These are phyloP conservation scores for Neonectria sp. DNA, from an alignment of 2,329 filamentous ascomycete genomes.

Conservation along the genomic window DNA sequence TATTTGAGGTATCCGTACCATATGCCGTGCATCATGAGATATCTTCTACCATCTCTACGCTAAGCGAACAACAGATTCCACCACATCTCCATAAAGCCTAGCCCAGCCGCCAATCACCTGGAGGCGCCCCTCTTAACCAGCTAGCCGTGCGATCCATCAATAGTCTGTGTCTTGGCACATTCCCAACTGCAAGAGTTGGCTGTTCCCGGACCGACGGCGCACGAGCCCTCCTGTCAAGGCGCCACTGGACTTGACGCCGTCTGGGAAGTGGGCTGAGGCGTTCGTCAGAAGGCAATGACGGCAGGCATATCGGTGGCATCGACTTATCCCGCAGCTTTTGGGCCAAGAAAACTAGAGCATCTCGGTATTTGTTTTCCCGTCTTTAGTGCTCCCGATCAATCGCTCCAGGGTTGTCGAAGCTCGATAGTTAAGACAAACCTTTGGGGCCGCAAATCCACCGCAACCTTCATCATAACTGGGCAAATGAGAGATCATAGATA, in stretches of 20 bases:
- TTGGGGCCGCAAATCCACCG: neutral
- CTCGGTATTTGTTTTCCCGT: neutral
- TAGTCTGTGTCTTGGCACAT: conserved; percentile 39
- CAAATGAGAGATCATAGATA: neutral
- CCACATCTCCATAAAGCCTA: neutral
- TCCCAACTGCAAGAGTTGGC: conserved; percentile 29
- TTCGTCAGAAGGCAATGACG: neutral
- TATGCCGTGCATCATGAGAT: neutral
- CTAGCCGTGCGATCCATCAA: conserved; percentile 11
- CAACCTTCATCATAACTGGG: neutral
- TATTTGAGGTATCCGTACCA: neutral
- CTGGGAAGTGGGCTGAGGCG: neutral
- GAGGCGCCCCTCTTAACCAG: conserved; percentile 18
- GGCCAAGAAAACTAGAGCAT: neutral
- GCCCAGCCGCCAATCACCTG: conserved; percentile 2
- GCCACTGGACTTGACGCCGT: conserved; percentile 27
- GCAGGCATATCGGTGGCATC: conserved; percentile 7
- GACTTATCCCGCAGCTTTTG: conserved; percentile 14
- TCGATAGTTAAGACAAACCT: neutral
- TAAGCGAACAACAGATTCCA: neutral
- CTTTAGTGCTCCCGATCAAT: neutral
- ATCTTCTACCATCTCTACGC: neutral
- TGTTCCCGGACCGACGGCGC: conserved; percentile 21
- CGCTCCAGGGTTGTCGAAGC: neutral
- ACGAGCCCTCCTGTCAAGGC: conserved; percentile 31